Evolutionary conservation across 768 basidiomycete genomes (phyloP), one percentile per base, ranked within the genome.

Genomic region (Trametopsis cervina): DNA sequence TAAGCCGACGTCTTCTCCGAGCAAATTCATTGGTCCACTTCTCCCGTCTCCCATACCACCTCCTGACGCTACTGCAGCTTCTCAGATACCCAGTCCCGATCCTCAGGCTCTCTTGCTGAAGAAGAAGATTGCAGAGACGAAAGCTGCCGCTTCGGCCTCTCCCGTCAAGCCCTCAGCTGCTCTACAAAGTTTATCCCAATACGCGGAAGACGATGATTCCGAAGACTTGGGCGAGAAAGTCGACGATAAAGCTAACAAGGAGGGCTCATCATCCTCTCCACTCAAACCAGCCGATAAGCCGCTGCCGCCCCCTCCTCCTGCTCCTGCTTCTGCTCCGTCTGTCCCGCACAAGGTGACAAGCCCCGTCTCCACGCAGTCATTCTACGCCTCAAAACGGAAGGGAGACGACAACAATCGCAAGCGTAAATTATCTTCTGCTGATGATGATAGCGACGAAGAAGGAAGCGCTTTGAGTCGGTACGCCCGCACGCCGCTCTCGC

Each of bases 21-120:
- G 76, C 47, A 70, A 76, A 4, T 81, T 85, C 57, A 83, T 85
- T 53, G 85, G 83, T 2, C 85, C 86, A 20, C 61, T 77, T 36
- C 67, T 84, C 24, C 85, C 86, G 12, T 74, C 81, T 0, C 62
- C 69, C 18, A 36, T 54, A 55, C 56, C 67, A 56, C 40, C 18
- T 2, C 46, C 42, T 24, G n/a, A 53, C 3, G 26, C 50, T 13
- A 52, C 52, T 15, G 25, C 47, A 44, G 52, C 46, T 48, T 36
- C 60, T 35, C 65, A 63, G 50, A 64, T 63, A 53, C 55, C 50
- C 27, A 61, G 54, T 17, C 47, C 37, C 2, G 80, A 83, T 48
- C 81, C 80, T 6, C 80, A 81, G 60, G 76, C 80, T 7, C 63
- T 65, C 29, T 53, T 61, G 18, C 56, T 82, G 44, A 75, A 76